These are phyloP conservation scores for Aureobasidium sp. DNA, from an alignment of 2,329 filamentous ascomycete genomes.

Conservation along the genomic window DNA sequence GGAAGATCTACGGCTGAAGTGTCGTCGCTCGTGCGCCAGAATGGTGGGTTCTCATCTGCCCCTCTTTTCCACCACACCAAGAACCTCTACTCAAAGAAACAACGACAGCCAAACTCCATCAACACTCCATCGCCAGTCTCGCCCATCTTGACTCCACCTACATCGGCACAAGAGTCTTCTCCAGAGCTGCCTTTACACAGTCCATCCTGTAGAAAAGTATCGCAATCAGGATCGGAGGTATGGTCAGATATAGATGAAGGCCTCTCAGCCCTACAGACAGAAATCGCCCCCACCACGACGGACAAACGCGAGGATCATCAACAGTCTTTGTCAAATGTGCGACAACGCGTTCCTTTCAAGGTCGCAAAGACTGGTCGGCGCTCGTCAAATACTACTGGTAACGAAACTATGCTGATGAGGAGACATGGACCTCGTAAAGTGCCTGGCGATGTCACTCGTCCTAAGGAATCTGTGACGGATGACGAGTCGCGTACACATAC, in stretches of 20 bases:
- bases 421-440: constrained; percentile 9
- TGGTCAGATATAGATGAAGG: constrained; percentile 11
- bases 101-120: background rate
- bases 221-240: background rate
- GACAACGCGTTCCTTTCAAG: background rate
- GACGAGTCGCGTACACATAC: background rate
- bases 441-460: background rate
- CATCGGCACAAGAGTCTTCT: background rate
- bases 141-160: background rate
- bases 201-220: background rate
- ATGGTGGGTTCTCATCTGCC: background rate
- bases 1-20: background rate
- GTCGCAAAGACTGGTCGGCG: background rate
- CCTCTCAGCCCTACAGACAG: constrained; percentile 8
- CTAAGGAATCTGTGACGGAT: background rate
- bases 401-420: background rate
- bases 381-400: background rate
- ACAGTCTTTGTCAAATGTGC: background rate
- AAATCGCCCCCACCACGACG: background rate
- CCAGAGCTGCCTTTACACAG: background rate
- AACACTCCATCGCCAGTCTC: background rate
- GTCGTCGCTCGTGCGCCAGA: constrained; percentile 7
- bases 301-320: background rate
- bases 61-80: background rate
- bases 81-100: background rate